phyloP scores from a whole-genome alignment of 78 protist genomes.

The Neovahlkampfia damariscottae region DNA sequence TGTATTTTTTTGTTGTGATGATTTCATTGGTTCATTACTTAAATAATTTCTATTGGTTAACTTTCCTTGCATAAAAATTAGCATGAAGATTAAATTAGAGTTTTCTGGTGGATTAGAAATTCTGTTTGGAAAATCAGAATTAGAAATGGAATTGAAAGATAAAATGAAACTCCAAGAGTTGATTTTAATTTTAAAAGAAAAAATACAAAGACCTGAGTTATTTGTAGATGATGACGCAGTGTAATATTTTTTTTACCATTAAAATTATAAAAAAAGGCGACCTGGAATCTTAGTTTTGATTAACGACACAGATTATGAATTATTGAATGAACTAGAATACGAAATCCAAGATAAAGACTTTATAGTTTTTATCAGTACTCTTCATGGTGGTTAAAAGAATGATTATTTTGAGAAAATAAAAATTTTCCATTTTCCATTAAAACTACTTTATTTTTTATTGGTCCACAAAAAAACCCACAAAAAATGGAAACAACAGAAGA shows the following conservation, averaged over 20 bases:
- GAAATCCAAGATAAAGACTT: constrained; percentile 41
- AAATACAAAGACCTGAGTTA: constrained; percentile 52
- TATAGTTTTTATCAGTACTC: constrained; percentile 58
- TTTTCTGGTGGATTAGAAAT: constrained; percentile 54
- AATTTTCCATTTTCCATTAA: no score
- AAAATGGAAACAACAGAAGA: no score
- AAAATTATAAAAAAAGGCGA: no score
- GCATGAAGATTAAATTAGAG: neutral
- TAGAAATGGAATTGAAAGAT: neutral
- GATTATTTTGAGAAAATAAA: no score
- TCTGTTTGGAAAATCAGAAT: constrained; percentile 33
- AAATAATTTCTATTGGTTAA: no score
- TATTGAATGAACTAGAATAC: constrained; percentile 41
- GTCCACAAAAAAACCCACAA: no score
- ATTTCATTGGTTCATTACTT: no score
- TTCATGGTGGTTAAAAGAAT: constrained; percentile 73
- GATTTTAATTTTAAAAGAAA: constrained; percentile 22
- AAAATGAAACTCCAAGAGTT: constrained; percentile 17
- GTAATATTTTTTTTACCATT: no score
- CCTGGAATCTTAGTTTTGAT: constrained; percentile 72
- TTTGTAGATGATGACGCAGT: constrained; percentile 42
- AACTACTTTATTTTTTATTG: no score
- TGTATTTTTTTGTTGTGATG: no score
- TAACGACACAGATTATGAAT: constrained; percentile 69
- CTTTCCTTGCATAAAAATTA: no score